phyloP scores from a whole-genome alignment of 2,329 filamentous ascomycete species.

The Fusarium drepaniforme region DNA sequence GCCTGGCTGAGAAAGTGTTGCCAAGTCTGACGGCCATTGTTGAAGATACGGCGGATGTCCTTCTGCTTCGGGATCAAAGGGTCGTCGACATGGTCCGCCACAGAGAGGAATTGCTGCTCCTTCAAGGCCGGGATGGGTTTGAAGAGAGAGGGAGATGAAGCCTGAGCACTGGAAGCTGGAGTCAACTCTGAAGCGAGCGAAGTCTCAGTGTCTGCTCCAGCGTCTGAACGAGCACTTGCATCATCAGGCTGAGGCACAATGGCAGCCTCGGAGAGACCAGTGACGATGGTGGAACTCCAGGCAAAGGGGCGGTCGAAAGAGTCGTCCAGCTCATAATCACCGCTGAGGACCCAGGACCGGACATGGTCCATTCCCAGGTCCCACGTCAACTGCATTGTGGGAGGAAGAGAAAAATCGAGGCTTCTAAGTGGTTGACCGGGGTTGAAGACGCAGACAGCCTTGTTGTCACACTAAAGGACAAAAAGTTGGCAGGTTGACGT shows the following conservation, averaged over 20 bases:
- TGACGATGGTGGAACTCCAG: slow-evolving; percentile 43
- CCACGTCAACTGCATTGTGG: slow-evolving; percentile 45
- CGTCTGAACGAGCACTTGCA: slow-evolving; percentile 37
- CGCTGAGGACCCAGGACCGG: slow-evolving; percentile 44
- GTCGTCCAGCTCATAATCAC: slow-evolving; percentile 36
- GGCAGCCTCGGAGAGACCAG: slow-evolving; percentile 41
- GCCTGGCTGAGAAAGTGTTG: slow-evolving; percentile 34
- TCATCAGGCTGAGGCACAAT: slow-evolving; percentile 29
- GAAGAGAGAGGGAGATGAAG: slow-evolving; percentile 15
- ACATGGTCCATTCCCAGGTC: slow-evolving; percentile 45
- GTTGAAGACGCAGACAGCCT: not conserved
- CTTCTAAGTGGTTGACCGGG: slow-evolving; percentile 19
- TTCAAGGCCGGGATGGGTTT: slow-evolving; percentile 15
- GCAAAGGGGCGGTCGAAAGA: slow-evolving; percentile 37
- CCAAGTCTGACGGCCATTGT: slow-evolving; percentile 39
- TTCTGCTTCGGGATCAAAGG: slow-evolving; percentile 36
- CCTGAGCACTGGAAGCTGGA: slow-evolving; percentile 22
- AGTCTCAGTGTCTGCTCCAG: slow-evolving; percentile 13
- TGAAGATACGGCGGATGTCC: slow-evolving; percentile 38
- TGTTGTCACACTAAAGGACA: not conserved
- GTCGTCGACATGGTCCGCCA: slow-evolving; percentile 34
- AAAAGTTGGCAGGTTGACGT: not conserved
- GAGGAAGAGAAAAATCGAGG: slow-evolving; percentile 9
- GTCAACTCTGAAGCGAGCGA: slow-evolving; percentile 22
- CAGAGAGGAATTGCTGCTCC: slow-evolving; percentile 25